Conservation (phyloP, 1,284 basidiomycete species). For the Ustilago cynodontis region DNA sequence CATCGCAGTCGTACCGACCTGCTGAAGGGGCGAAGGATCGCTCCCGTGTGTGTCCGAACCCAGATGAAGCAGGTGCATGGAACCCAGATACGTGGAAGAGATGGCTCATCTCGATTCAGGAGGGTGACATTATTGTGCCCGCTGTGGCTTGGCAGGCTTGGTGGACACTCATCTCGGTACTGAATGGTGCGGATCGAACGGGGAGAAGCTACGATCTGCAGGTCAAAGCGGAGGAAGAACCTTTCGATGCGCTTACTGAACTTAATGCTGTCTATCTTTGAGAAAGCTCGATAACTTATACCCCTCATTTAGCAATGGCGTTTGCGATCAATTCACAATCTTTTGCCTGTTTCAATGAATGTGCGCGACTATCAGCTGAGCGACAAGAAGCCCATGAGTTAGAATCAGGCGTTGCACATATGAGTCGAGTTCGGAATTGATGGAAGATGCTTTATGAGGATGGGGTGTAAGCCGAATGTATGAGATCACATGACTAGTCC, state of each 20-base stretch:
- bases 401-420: too few relatives aligned
- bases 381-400: too few relatives aligned
- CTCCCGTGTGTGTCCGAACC: conserved; percentile 58
- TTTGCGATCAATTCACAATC: background rate
- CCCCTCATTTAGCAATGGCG: conserved; percentile 4
- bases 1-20: conserved; percentile 42
- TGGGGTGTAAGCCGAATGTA: background rate
- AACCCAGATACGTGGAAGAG: conserved; percentile 50
- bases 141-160: conserved; percentile 67
- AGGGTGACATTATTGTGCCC: conserved; percentile 61
- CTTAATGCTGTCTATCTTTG: conserved; percentile 58
- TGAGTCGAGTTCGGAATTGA: too few relatives aligned
- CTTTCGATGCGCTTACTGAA: conserved; percentile 56
- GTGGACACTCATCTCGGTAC: conserved; percentile 66
- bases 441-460: background rate
- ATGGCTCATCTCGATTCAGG: conserved; percentile 55
- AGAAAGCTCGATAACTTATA: background rate
- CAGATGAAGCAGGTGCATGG: conserved; percentile 55
- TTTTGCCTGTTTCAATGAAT: too few relatives aligned
- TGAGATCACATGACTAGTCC: conserved; percentile 5
- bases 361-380: too few relatives aligned
- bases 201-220: conserved; percentile 64
- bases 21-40: conserved; percentile 38
- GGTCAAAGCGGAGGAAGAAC: conserved; percentile 59
- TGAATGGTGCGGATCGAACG: conserved; percentile 65